Evolutionary conservation across 176 grass and related monocot genomes (phyloP).

Genomic region (Eleusine coracana): DNA sequence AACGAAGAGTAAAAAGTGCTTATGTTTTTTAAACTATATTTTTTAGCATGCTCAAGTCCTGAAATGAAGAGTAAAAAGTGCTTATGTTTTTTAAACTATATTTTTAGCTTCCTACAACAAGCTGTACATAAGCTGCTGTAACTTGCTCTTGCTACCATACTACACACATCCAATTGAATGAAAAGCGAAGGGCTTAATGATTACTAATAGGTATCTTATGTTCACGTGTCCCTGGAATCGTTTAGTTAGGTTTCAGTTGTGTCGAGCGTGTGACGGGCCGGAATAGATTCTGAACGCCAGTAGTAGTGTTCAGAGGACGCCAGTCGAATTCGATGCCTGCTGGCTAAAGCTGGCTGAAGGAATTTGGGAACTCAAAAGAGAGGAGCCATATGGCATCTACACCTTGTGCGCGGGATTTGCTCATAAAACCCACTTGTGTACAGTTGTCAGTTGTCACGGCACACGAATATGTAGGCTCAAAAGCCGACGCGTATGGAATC

Average conservation of each 20-base stretch:
- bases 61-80: no score
- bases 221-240: not conserved
- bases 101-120: no score
- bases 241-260: constrained; percentile 39
- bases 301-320: not conserved
- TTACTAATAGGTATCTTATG: not conserved
- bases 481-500: constrained; percentile 9
- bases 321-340: constrained; percentile 22
- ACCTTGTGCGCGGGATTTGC: not conserved
- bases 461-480: not conserved
- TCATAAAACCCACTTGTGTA: not conserved
- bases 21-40: no score
- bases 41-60: no score
- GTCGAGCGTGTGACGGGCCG: constrained; percentile 3
- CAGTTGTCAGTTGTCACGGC: not conserved
- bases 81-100: no score
- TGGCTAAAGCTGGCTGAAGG: not conserved
- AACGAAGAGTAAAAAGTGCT: not conserved
- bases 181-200: not conserved
- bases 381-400: not conserved
- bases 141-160: not conserved
- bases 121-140: not conserved
- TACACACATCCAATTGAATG: constrained; percentile 15
- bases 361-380: constrained; percentile 18
- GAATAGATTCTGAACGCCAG: constrained; percentile 16